Evolutionary conservation across 179 eudicot genomes (phyloP), one percentile per base, ranked within the genome.

Genomic region (Patellifolia procumbens): DNA sequence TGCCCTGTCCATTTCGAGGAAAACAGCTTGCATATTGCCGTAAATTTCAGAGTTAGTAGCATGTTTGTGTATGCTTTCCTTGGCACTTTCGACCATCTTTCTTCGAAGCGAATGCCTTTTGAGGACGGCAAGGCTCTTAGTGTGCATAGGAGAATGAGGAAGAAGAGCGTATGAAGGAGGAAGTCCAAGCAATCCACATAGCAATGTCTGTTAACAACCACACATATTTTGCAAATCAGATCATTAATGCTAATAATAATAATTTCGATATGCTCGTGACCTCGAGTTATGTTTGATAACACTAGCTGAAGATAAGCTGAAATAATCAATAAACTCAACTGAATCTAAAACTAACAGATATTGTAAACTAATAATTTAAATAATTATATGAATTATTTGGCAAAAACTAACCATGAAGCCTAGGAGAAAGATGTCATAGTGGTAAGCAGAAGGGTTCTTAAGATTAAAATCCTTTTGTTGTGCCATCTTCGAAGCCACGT

Each of bases 81-180:
- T 86, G 76, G 85, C 90, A 79, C 85, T 88, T 77, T 84, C 73
- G 12, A 85, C 85, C 88, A 90, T 75, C 84, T 88, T 90, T 76
- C 80, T 88, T 24, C 88, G 76, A 3, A 88, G 84, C 35, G 85
- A 51, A 90, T 79, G 74, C 63, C 75, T 60, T 61, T 80, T 80
- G 24, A 80, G 82, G 7, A 80, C 75, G 13, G 79, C 82, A 9
- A 79, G 82, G 59, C 82, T 80, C 67, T 80, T 80, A 4, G 79
- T 70, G 72, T 80, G 82, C 79, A 70, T 69, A 13, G 82, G 82
- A 51, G 82, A 80, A 29, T 80, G 79, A 17, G 82, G 82, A 61
- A 75, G 76, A 61, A 76, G 68, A 42, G 82, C 82, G 53, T 80
- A 80, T 1, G 72, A 80, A 20, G 82, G 82, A 62, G 82, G 82